Evolutionary conservation across 257 asterid genomes (phyloP).

Genomic region (Agastache rugosa): DNA sequence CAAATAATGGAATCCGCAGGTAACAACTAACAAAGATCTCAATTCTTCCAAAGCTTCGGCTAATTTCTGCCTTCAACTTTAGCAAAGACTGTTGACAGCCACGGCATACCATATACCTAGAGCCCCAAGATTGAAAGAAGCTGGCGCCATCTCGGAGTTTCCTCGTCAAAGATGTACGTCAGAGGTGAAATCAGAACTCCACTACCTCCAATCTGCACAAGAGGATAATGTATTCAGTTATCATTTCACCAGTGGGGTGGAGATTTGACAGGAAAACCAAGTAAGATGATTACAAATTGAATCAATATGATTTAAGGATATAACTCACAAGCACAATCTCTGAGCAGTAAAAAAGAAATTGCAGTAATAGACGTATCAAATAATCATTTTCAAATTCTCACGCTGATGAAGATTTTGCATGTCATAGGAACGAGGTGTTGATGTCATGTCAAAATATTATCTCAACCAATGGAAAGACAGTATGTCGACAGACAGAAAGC

Average conservation of each 20-base stretch:
- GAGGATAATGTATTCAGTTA: neutral
- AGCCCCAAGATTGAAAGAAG: conserved; percentile 75
- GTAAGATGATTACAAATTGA: neutral
- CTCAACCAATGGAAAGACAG: conserved; percentile 12
- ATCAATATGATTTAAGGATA: neutral
- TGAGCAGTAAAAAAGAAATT: neutral
- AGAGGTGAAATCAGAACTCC: conserved; percentile 92
- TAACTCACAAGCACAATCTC: neutral
- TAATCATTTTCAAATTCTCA: neutral
- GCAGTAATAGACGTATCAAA: neutral
- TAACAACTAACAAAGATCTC: conserved; percentile 20
- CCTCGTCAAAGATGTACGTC: conserved; percentile 96
- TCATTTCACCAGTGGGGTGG: neutral
- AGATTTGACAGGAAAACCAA: neutral
- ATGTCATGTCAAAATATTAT: conserved; percentile 10
- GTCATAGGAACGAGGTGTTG: neutral
- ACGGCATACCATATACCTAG: conserved; percentile 27
- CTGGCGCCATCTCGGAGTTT: conserved; percentile 94
- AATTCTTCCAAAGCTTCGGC: conserved; percentile 10
- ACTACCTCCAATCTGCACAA: conserved; percentile 94
- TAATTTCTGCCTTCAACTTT: neutral
- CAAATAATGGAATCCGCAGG: conserved; percentile 14
- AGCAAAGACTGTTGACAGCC: conserved; percentile 2
- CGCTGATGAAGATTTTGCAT: neutral
- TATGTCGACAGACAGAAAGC: neutral